phyloP scores from a whole-genome alignment of 1,284 basidiomycete species.

The Volvariella surrecta region DNA sequence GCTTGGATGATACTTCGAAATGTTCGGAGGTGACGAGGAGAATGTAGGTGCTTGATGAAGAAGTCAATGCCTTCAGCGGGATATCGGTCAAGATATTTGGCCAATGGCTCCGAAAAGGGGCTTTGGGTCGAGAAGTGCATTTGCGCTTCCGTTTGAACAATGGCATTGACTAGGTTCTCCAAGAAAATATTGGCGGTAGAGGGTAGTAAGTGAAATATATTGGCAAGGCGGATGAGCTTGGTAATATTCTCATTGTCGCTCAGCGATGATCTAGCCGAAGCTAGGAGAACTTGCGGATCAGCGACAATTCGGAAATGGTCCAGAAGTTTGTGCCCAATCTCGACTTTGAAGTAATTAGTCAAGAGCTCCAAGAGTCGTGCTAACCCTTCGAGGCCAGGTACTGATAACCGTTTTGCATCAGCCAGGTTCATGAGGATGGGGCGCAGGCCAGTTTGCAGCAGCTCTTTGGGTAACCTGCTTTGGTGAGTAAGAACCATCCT shows the following conservation, averaged over 20 bases:
- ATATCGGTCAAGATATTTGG: conserved; percentile 89
- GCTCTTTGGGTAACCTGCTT: conserved; percentile 90
- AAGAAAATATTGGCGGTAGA: conserved; percentile 92
- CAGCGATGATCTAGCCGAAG: conserved; percentile 71
- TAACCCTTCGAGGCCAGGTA: conserved; percentile 92
- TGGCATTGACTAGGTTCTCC: conserved; percentile 75
- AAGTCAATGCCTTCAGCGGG: conserved; percentile 80
- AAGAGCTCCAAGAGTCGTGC: conserved; percentile 92
- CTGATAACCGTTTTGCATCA: conserved; percentile 90
- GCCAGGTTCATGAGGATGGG: conserved; percentile 98
- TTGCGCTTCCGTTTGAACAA: conserved; percentile 91
- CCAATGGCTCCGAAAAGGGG: conserved; percentile 92
- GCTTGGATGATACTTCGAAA: conserved; percentile 77
- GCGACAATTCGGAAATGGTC: conserved; percentile 93
- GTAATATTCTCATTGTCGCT: conserved; percentile 89
- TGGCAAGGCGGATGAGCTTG: conserved; percentile 89
- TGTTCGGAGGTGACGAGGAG: conserved; percentile 71
- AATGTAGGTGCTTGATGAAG: conserved; percentile 75
- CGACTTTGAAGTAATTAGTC: conserved; percentile 99
- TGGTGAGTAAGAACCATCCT: conserved; percentile 87
- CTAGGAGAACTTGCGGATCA: conserved; percentile 76
- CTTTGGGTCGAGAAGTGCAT: conserved; percentile 87
- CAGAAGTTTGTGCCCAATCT: conserved; percentile 95
- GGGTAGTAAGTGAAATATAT: conserved; percentile 95
- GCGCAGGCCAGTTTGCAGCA: conserved; percentile 90